Evolutionary conservation across 2,329 filamentous ascomycete species (phyloP), one percentile per base, ranked within the genome.

Genomic region (Pleochaeta shiraiana): DNA sequence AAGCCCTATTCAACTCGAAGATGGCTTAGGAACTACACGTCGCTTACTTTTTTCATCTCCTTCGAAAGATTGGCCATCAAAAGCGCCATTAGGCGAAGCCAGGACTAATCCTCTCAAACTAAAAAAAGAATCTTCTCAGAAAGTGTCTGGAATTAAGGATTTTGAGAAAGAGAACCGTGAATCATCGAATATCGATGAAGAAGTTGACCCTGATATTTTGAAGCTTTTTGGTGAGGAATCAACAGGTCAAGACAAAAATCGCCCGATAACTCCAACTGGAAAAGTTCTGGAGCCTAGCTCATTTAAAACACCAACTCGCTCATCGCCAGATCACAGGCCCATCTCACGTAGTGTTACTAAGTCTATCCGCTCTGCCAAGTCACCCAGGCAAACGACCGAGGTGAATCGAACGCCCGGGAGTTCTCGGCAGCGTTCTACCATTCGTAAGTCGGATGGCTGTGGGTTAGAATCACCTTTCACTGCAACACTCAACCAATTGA

Each of bases 1-100:
- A 61, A 83, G 79, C 68, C 82, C 83, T 19, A 81, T 85, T 37
- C 75, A 78, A 31, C 68, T 81, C 5, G 76, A 80, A 62, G 73
- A 76, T n/a, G 73, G 75, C 14, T 73, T 79, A 21, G 82, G 81
- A 37, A 75, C 72, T 63, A 90, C 86, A 0, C 80, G 86, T 66
- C 79, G 89, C 65, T 74, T 91, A 1, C 77, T 93, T 0, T 93
- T 93, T 70, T 86, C 88, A 0, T 90, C 87, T 0, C 88, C 88
- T 1, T 79, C 84, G 53, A 86, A 86, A 68, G 81, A 83, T 33
- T 81, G 80, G 39, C 77, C 82, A 57, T 75, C 79, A 0, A 88
- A 83, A 71, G 79, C 81, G 26, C n/a, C n/a, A n/a, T n/a, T n/a
- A n/a, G n/a, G n/a, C n/a, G n/a, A n/a, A n/a, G n/a, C n/a, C n/a